A percentile compares a stretch with the other conserved stretches of the same genome.
phyloP scores from a whole-genome alignment of 1,284 basidiomycete genomes.

The Wallemia hederae region DNA sequence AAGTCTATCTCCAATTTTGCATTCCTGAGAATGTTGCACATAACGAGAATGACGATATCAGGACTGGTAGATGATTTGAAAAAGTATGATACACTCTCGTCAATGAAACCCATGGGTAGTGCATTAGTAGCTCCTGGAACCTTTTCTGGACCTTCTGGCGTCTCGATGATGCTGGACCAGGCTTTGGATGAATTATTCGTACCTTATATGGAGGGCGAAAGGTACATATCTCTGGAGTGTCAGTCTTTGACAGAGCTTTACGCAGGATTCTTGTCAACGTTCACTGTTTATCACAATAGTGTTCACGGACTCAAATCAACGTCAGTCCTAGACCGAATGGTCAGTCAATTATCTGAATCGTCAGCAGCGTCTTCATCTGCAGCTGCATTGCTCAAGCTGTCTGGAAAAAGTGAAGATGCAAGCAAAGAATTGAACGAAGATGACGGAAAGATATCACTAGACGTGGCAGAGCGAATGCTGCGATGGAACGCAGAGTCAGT shows the following conservation, averaged over 20 bases:
- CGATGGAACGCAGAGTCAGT: constrained; percentile 90
- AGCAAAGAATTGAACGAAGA: constrained; percentile 29
- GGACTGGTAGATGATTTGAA: constrained; percentile 73
- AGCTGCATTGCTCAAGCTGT: constrained; percentile 29
- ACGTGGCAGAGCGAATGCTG: constrained; percentile 58
- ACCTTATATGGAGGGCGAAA: constrained; percentile 65
- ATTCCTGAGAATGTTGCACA: constrained; percentile 65
- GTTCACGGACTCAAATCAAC: constrained; percentile 48
- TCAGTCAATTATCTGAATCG: constrained; percentile 53
- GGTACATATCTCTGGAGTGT: constrained; percentile 77
- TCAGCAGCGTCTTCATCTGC: constrained; percentile 29
- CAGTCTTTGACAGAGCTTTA: constrained; percentile 64
- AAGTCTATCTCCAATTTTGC: constrained; percentile 52
- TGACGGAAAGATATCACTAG: constrained; percentile 46
- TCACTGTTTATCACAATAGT: constrained; percentile 68
- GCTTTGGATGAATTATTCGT: constrained; percentile 90
- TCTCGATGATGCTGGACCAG: constrained; percentile 67
- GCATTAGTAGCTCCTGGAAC: constrained; percentile 21
- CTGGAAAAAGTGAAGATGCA: constrained; percentile 20
- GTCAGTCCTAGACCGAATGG: constrained; percentile 63
- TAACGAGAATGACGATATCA: constrained; percentile 54
- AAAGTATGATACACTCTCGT: constrained; percentile 44
- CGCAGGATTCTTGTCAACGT: constrained; percentile 37
- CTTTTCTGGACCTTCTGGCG: constrained; percentile 10
- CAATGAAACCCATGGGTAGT: constrained; percentile 3